These are phyloP conservation scores for Diaporthe humulicola DNA, from an alignment of 2,329 filamentous ascomycete genomes.

Conservation along the genomic window DNA sequence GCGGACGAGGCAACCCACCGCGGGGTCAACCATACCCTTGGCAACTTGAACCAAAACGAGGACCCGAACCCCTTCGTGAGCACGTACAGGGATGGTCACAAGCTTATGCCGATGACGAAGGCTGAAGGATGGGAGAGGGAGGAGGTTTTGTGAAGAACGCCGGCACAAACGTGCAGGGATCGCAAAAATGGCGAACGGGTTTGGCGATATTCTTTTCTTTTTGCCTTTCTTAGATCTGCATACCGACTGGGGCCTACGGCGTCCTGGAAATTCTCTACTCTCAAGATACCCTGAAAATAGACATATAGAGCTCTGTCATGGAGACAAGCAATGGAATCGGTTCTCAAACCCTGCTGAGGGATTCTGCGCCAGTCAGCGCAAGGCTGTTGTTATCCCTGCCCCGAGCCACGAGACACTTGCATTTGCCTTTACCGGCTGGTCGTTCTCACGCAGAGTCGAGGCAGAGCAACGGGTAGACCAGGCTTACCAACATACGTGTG, in stretches of 20 bases:
- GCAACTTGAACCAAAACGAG: constrained; percentile 85
- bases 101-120: constrained; percentile 73
- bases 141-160: constrained; percentile 67
- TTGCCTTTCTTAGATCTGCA: neutral
- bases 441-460: neutral
- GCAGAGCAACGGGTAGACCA: constrained; percentile 1
- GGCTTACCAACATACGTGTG: neutral
- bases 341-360: neutral
- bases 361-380: neutral
- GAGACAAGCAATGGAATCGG: constrained; percentile 1
- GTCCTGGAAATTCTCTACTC: constrained; percentile 27
- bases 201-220: neutral
- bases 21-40: constrained; percentile 95
- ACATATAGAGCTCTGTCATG: constrained; percentile 7
- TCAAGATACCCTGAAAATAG: constrained; percentile 32
- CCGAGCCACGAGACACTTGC: constrained; percentile 1
- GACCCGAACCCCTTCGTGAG: constrained; percentile 95
- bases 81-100: constrained; percentile 78
- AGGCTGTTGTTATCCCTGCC: neutral
- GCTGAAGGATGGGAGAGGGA: constrained; percentile 84
- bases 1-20: constrained; percentile 82
- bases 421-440: constrained; percentile 5
- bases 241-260: constrained; percentile 3
- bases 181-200: neutral
- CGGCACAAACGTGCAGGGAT: neutral